These are phyloP conservation scores for Pichia sp. DNA, from an alignment of 1,139 yeast species.

Conservation along the genomic window DNA sequence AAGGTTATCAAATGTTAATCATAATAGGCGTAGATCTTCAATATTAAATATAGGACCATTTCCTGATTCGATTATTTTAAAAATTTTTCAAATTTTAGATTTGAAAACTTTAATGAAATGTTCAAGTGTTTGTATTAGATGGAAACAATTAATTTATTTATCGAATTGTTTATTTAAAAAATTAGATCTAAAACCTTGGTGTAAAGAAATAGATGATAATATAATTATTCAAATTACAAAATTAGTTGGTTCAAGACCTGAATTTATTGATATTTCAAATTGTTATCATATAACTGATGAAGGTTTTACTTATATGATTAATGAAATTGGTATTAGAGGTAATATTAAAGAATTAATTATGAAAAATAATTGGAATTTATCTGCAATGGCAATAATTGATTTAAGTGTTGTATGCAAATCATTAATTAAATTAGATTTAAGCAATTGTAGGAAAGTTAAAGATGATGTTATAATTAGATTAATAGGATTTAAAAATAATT, in stretches of 20 bases:
- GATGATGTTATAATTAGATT: constrained; percentile 65
- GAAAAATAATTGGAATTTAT: constrained; percentile 71
- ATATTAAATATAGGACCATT: constrained; percentile 49
- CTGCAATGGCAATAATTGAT: constrained; percentile 79
- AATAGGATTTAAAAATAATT: constrained; percentile 44
- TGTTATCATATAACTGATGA: constrained; percentile 74
- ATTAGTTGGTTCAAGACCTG: constrained; percentile 66
- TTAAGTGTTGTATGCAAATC: constrained; percentile 57
- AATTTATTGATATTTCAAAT: constrained; percentile 54
- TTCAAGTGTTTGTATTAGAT: constrained; percentile 50
- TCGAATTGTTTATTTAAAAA: constrained; percentile 45
- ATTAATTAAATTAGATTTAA: constrained; percentile 55
- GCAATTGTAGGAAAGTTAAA: constrained; percentile 67
- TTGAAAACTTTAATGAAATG: constrained; percentile 54
- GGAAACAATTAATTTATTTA: constrained; percentile 60
- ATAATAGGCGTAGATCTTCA: constrained; percentile 50
- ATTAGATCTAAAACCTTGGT: constrained; percentile 56
- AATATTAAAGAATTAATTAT: constrained; percentile 48
- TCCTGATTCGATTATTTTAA: constrained; percentile 50
- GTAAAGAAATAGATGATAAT: constrained; percentile 52
- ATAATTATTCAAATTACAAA: constrained; percentile 54
- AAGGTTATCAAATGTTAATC: constrained; percentile 33
- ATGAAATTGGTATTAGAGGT: constrained; percentile 65
- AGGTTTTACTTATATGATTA: constrained; percentile 64
- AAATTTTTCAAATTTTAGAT: constrained; percentile 46